Evolutionary conservation across 768 basidiomycete genomes (phyloP).

Genomic region (Infundibulicybe gibba): DNA sequence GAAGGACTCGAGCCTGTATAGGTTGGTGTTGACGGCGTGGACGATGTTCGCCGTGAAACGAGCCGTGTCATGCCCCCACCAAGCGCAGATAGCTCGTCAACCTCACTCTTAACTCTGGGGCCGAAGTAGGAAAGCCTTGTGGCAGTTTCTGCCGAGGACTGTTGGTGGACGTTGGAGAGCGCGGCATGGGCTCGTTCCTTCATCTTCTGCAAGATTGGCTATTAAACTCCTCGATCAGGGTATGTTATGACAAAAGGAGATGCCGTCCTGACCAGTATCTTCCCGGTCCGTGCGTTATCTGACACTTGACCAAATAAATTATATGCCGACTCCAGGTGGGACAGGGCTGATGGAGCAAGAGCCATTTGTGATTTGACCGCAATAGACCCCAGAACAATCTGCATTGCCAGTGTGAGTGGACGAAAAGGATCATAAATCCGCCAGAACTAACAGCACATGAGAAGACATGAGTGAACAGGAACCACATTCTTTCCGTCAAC

Average conservation of each 20-base stretch:
- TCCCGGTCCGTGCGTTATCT: slow-evolving; percentile 49
- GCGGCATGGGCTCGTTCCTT: slow-evolving; percentile 48
- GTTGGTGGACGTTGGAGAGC: slow-evolving; percentile 23
- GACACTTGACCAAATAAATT: slow-evolving; percentile 54
- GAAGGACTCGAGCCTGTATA: slow-evolving; percentile 38
- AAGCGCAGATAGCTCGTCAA: slow-evolving; percentile 56
- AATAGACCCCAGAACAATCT: slow-evolving; percentile 73
- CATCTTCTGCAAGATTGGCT: slow-evolving; percentile 64
- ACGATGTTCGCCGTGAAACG: slow-evolving; percentile 45
- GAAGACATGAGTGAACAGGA: slow-evolving; percentile 69
- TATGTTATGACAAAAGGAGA: neutral
- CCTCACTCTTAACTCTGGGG: slow-evolving; percentile 51
- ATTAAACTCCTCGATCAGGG: neutral
- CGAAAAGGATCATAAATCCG: neutral
- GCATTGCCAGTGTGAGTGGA: slow-evolving; percentile 2
- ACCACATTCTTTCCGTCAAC: slow-evolving; percentile 72
- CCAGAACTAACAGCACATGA: slow-evolving; percentile 54
- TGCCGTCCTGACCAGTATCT: slow-evolving; percentile 46
- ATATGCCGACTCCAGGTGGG: slow-evolving; percentile 61
- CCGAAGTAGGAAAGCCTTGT: slow-evolving; percentile 31
- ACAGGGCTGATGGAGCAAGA: slow-evolving; percentile 62
- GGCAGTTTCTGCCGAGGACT: slow-evolving; percentile 14
- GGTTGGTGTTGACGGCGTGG: slow-evolving; percentile 42
- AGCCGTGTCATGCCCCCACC: slow-evolving; percentile 59
- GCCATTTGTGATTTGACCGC: slow-evolving; percentile 62